Percentiles rank a stretch among this genome's conserved stretches.
These are phyloP conservation scores for Cryptosporidium tyzzeri DNA, from an alignment of 169 alveolate genomes.

Conservation along the genomic window DNA sequence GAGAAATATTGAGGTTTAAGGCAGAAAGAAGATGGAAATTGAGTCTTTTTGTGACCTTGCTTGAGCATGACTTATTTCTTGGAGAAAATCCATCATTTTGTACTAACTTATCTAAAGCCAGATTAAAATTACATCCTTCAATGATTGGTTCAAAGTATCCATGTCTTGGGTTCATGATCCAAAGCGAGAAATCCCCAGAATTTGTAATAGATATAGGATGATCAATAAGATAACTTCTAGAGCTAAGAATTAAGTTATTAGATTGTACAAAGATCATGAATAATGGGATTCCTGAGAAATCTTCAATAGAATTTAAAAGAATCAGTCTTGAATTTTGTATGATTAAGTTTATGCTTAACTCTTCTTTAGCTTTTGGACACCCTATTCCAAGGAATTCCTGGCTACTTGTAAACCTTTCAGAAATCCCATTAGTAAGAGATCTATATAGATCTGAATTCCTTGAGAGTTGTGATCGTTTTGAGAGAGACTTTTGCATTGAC, in stretches of 20 bases:
- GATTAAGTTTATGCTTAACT: constrained; percentile 12
- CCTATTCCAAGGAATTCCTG: background rate
- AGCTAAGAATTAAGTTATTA: background rate
- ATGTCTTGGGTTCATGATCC: constrained; percentile 67
- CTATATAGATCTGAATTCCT: background rate
- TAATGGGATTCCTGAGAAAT: constrained; percentile 31
- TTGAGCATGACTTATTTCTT: background rate
- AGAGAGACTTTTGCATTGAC: background rate
- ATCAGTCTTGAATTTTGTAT: constrained; percentile 49
- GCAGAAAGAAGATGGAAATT: constrained; percentile 21
- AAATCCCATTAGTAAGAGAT: background rate
- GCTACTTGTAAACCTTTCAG: background rate
- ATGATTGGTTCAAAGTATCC: constrained; percentile 63
- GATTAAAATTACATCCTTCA: constrained; percentile 48
- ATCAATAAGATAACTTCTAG: background rate
- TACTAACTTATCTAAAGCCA: constrained; percentile 3
- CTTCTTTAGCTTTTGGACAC: background rate
- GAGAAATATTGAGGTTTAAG: constrained; percentile 35
- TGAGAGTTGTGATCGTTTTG: background rate
- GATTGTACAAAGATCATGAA: constrained; percentile 55
- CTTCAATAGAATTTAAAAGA: constrained; percentile 24
- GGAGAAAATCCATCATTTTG: constrained; percentile 37
- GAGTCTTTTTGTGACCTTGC: background rate
- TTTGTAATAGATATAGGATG: constrained; percentile 14
- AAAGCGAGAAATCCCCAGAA: constrained; percentile 37